Evolutionary conservation across 164 flowering plant species (phyloP).

Genomic region (Magnolia sinica): DNA sequence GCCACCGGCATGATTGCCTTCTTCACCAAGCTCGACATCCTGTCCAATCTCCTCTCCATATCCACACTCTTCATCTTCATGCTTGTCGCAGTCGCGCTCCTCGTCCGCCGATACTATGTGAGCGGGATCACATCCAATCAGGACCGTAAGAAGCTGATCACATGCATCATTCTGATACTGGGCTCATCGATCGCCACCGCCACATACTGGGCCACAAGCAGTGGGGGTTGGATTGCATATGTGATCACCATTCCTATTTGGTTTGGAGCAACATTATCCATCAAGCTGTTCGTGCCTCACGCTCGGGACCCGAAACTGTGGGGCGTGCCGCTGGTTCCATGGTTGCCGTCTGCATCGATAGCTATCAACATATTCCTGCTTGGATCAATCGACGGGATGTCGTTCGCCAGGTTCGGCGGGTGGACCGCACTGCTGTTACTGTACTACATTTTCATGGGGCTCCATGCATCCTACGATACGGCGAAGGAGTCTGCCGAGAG

Average conservation of each 20-base stretch:
- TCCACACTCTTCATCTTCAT: slow-evolving; percentile 57
- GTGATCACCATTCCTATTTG: slow-evolving; percentile 30
- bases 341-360: slow-evolving; percentile 54
- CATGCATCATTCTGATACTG: slow-evolving; percentile 33
- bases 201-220: slow-evolving; percentile 27
- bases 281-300: slow-evolving; percentile 31
- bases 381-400: slow-evolving; percentile 47
- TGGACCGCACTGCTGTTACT: slow-evolving; percentile 42
- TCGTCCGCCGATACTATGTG: slow-evolving; percentile 52
- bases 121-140: slow-evolving; percentile 29
- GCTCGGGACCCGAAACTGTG: slow-evolving; percentile 49
- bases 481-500: slow-evolving; percentile 24
- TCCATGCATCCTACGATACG: slow-evolving; percentile 60
- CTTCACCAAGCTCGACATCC: slow-evolving; percentile 48
- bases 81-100: slow-evolving; percentile 49
- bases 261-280: slow-evolving; percentile 42
- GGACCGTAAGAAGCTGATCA: slow-evolving; percentile 36
- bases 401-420: slow-evolving; percentile 46
- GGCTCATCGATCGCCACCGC: slow-evolving; percentile 41
- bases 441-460: slow-evolving; percentile 50
- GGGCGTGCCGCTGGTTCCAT: slow-evolving; percentile 65
- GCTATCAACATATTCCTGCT: slow-evolving; percentile 56
- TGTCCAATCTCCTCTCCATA: slow-evolving; percentile 52
- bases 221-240: slow-evolving; percentile 41
- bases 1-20: slow-evolving; percentile 45